These are phyloP conservation scores for Vanrija sp. DNA, from an alignment of 1,284 basidiomycete genomes.

Conservation along the genomic window DNA sequence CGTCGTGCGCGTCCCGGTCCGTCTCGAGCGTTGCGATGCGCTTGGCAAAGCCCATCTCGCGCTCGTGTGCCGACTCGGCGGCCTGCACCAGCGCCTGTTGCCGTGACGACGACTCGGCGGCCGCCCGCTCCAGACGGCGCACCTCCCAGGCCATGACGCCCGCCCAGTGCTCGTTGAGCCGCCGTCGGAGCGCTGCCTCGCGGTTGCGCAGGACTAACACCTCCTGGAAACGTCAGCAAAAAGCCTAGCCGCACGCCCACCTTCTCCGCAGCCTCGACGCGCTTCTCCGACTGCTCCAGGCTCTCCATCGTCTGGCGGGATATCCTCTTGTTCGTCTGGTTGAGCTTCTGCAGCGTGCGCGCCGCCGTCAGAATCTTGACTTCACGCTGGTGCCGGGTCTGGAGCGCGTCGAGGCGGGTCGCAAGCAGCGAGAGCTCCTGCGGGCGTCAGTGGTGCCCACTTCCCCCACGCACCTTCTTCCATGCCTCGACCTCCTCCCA, in stretches of 20 bases:
- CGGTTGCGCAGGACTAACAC: conserved; percentile 43
- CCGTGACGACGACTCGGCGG: conserved; percentile 14
- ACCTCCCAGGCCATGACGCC: conserved; percentile 50
- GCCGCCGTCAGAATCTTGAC: conserved; percentile 50
- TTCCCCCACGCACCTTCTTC: conserved; percentile 64
- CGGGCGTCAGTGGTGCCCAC: no score
- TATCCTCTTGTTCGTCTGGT: conserved; percentile 46
- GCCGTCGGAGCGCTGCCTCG: conserved; percentile 39
- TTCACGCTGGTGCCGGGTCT: conserved; percentile 47
- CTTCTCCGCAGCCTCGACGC: conserved; percentile 47
- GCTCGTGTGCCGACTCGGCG: conserved; percentile 17
- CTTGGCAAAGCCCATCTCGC: conserved; percentile 23
- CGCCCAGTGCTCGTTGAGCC: conserved; percentile 49
- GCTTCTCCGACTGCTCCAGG: conserved; percentile 46
- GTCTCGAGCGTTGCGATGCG: conserved; percentile 5
- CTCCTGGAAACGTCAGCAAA: conserved; percentile 32
- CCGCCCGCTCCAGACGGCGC: conserved; percentile 34
- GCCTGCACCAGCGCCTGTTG: conserved; percentile 11
- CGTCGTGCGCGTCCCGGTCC: background rate
- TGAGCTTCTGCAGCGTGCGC: conserved; percentile 47
- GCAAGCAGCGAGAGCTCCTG: conserved; percentile 45
- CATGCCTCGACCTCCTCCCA: conserved; percentile 86
- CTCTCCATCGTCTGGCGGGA: conserved; percentile 49
- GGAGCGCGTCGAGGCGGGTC: conserved; percentile 36
- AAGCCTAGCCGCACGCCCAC: conserved; percentile 17